These are phyloP conservation scores for Aristolochia californica DNA, from an alignment of 164 flowering plant genomes.

Conservation along the genomic window DNA sequence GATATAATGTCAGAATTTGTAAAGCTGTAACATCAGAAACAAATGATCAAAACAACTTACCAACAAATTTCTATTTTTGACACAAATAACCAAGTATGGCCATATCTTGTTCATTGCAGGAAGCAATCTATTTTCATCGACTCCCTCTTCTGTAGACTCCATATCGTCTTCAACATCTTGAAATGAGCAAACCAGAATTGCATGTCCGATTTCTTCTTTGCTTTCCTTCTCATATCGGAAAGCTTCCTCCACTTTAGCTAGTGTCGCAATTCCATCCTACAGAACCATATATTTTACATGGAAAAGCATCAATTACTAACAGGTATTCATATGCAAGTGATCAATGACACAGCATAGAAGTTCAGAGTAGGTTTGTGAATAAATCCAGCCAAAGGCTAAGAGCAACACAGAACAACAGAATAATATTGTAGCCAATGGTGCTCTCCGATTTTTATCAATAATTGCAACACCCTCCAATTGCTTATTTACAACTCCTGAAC, in stretches of 20 bases:
- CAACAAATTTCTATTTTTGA: constrained; percentile 50
- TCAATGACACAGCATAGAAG: too few relatives aligned
- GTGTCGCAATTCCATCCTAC: constrained; percentile 57
- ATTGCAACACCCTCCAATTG: too few relatives aligned
- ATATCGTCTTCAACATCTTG: constrained; percentile 56
- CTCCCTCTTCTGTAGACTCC: constrained; percentile 51
- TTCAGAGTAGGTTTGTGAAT: too few relatives aligned
- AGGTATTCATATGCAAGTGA: too few relatives aligned
- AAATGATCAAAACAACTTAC: constrained; percentile 24
- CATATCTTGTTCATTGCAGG: constrained; percentile 93
- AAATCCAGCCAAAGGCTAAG: too few relatives aligned
- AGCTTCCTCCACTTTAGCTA: constrained; percentile 85
- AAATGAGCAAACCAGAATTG: constrained; percentile 30
- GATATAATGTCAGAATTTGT: too few relatives aligned
- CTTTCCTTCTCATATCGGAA: constrained; percentile 44
- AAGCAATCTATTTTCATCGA: constrained; percentile 82
- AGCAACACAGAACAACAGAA: too few relatives aligned
- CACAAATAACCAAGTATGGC: constrained; percentile 74
- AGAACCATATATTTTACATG: not conserved
- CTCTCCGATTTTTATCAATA: too few relatives aligned
- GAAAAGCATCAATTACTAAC: too few relatives aligned
- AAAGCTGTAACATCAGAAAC: too few relatives aligned
- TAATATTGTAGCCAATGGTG: too few relatives aligned
- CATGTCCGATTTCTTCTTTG: constrained; percentile 41
- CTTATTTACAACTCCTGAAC: too few relatives aligned